A percentile compares a stretch with the other conserved stretches of the same genome.
phyloP scores from a whole-genome alignment of 2,329 filamentous ascomycete genomes.

The Colletotrichum cordylinicola region DNA sequence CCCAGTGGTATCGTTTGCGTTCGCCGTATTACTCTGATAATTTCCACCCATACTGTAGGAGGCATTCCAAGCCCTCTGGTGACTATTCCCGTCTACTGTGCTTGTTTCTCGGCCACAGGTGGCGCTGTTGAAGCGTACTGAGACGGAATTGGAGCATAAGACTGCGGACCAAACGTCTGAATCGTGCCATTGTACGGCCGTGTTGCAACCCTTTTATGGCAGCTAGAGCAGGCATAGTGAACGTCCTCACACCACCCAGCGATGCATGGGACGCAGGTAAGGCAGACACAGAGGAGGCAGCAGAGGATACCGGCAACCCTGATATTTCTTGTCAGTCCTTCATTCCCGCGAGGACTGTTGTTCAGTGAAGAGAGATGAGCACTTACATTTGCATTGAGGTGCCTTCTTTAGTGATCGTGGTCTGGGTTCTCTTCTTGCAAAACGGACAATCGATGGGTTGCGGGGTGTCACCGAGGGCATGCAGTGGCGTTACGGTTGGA shows the following conservation, averaged over 20 bases:
- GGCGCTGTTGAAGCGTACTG: background rate
- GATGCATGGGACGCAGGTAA: slow-evolving; percentile 35
- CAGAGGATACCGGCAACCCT: slow-evolving; percentile 34
- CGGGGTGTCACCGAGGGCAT: slow-evolving; percentile 27
- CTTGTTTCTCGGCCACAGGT: background rate
- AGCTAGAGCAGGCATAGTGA: slow-evolving; percentile 32
- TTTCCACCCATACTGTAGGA: background rate
- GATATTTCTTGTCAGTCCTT: background rate
- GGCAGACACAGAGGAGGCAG: slow-evolving; percentile 36
- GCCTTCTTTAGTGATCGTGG: slow-evolving; percentile 27
- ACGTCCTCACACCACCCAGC: slow-evolving; percentile 37
- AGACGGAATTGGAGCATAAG: background rate
- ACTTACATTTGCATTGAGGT: slow-evolving; percentile 7
- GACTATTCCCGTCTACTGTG: background rate
- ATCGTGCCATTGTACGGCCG: slow-evolving; percentile 25
- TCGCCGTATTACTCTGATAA: background rate
- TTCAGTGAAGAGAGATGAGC: background rate
- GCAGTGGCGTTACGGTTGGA: slow-evolving; percentile 21
- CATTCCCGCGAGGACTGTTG: background rate
- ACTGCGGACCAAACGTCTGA: slow-evolving; percentile 26
- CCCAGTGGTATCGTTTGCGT: background rate
- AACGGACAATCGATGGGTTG: slow-evolving; percentile 37
- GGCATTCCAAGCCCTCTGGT: background rate
- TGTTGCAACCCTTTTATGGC: slow-evolving; percentile 33
- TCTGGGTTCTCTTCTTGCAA: slow-evolving; percentile 29